A percentile compares a stretch with the other conserved stretches of the same genome.
Evolutionary conservation across 768 basidiomycete genomes (phyloP).

Genomic region (Lanmaoa pseudosensibilis): DNA sequence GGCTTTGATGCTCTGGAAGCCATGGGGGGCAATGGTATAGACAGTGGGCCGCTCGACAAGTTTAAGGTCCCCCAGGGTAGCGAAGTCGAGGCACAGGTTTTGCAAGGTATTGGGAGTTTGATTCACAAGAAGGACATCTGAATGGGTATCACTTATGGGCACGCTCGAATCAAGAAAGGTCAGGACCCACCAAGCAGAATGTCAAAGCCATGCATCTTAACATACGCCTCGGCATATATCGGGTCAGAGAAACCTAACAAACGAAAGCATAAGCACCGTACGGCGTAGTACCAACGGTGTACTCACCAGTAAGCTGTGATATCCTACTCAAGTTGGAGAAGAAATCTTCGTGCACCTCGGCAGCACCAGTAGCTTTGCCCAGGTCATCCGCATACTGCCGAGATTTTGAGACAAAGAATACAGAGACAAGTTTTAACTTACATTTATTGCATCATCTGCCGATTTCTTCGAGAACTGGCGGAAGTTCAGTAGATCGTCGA

Average conservation of each 20-base stretch:
- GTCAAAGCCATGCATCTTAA: constrained; percentile 97
- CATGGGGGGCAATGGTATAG: constrained; percentile 91
- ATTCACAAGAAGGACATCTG: constrained; percentile 95
- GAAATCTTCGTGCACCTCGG: constrained; percentile 86
- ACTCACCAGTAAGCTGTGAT: constrained; percentile 84
- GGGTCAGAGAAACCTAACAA: constrained; percentile 90
- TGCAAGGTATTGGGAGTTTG: constrained; percentile 93
- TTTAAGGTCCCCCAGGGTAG: constrained; percentile 95
- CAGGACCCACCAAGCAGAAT: constrained; percentile 73
- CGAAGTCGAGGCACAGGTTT: constrained; percentile 96
- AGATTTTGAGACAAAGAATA: background rate
- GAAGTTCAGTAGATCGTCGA: constrained; percentile 91
- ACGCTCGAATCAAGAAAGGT: background rate
- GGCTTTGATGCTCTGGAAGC: constrained; percentile 98
- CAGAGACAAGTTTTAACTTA: constrained; percentile 30
- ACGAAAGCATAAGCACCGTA: background rate
- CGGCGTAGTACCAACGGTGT: background rate
- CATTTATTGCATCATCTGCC: constrained; percentile 75
- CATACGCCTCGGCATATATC: constrained; percentile 96
- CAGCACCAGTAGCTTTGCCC: constrained; percentile 82
- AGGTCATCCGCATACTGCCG: constrained; percentile 84
- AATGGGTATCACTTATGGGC: background rate
- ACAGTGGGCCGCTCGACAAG: constrained; percentile 94
- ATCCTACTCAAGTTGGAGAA: constrained; percentile 92
- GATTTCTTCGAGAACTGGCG: constrained; percentile 94